Conservation (phyloP, 2,329 filamentous ascomycete species). For the Fusarium mangiferae region DNA sequence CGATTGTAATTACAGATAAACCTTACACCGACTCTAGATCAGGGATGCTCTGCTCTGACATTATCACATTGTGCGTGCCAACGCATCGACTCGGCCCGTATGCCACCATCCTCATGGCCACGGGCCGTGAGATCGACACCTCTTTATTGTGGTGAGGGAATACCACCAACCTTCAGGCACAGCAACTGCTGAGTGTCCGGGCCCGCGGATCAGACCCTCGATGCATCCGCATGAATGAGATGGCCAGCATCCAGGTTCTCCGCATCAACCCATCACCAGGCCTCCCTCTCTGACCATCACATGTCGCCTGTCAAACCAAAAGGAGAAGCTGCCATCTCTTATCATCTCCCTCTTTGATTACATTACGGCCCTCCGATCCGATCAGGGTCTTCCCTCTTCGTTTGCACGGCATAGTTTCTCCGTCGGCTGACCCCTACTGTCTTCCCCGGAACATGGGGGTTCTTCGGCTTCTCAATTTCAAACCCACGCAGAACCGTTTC, state of each 20-base stretch:
- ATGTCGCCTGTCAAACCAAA: slow-evolving; percentile 31
- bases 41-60: slow-evolving; percentile 8
- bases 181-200: slow-evolving; percentile 1
- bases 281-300: slow-evolving; percentile 31
- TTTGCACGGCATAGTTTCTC: slow-evolving; percentile 32
- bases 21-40: not conserved
- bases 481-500: slow-evolving; percentile 20
- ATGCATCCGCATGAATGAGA: slow-evolving; percentile 36
- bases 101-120: slow-evolving; percentile 15
- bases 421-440: slow-evolving; percentile 31
- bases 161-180: slow-evolving; percentile 28
- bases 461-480: slow-evolving; percentile 5
- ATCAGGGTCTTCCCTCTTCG: slow-evolving; percentile 18
- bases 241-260: slow-evolving; percentile 33
- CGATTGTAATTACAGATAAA: not conserved
- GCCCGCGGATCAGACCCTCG: slow-evolving; percentile 35
- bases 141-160: slow-evolving; percentile 10
- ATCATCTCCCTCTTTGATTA: not conserved
- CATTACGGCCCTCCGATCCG: slow-evolving; percentile 39
- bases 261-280: slow-evolving; percentile 42
- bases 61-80: slow-evolving; percentile 27
- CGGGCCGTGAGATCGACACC: slow-evolving; percentile 31
- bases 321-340: slow-evolving; percentile 28
- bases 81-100: slow-evolving; percentile 22
- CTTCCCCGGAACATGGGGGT: slow-evolving; percentile 28